Percentiles rank a stretch among this genome's conserved stretches.
These are phyloP conservation scores for Gnaphalium uliginosum DNA, from an alignment of 129 eudicot genomes.

Conservation along the genomic window DNA sequence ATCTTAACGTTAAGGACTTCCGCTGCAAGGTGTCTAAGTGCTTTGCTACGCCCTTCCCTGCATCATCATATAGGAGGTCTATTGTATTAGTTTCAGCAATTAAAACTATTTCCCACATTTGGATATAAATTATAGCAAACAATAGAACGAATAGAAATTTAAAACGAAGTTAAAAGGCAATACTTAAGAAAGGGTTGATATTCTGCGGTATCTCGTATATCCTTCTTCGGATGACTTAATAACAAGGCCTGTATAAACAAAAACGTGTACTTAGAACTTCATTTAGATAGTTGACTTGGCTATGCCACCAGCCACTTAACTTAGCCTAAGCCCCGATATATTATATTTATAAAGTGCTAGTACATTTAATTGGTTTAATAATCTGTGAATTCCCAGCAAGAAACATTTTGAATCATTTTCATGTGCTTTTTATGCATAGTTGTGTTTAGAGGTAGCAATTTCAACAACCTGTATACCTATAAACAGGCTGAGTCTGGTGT, in stretches of 20 bases:
- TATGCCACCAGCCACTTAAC: not conserved
- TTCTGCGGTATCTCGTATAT: conserved; percentile 89
- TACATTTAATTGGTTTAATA: not conserved
- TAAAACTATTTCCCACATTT: not conserved
- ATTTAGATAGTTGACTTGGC: not conserved
- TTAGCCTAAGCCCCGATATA: not conserved
- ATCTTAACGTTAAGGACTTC: conserved; percentile 79
- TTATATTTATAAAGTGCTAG: not conserved
- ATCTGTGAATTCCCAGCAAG: not conserved
- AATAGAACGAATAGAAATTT: too few relatives aligned
- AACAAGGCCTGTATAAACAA: conserved; percentile 65
- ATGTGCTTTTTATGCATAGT: not conserved
- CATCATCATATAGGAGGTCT: conserved; percentile 17
- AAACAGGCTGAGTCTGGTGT: not conserved
- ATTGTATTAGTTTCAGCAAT: not conserved
- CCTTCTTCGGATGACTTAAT: conserved; percentile 85
- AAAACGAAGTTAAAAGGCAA: conserved; percentile 16
- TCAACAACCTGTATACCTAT: not conserved
- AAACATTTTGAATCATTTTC: not conserved
- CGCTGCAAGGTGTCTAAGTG: conserved; percentile 79
- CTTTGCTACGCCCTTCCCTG: conserved; percentile 89
- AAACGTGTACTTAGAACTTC: not conserved
- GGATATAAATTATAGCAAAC: too few relatives aligned
- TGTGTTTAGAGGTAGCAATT: not conserved
- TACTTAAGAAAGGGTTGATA: conserved; percentile 87